phyloP scores from a whole-genome alignment of 371 early-diverging fungal genomes.

The Coemansia sp. region DNA sequence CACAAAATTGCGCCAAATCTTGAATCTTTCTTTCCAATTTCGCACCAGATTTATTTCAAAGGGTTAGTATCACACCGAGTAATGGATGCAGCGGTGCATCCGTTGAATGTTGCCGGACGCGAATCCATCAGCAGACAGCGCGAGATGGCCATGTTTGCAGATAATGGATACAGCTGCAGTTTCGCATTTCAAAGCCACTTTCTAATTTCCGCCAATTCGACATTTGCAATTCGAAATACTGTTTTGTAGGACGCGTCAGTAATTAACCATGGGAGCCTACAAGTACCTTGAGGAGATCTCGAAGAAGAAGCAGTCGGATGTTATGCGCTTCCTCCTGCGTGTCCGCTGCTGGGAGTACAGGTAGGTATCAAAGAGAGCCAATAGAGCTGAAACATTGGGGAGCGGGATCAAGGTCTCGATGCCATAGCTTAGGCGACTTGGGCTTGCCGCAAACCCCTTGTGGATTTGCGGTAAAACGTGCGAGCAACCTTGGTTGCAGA shows the following conservation, averaged over 20 bases:
- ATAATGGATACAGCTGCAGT: background rate
- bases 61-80: conserved; percentile 17
- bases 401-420: conserved; percentile 35
- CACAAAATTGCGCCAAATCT: background rate
- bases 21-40: conserved; percentile 36
- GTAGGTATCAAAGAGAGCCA: conserved; percentile 43
- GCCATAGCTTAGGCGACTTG: conserved; percentile 51
- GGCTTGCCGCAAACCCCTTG: conserved; percentile 30
- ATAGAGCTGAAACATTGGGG: background rate
- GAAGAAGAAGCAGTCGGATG: conserved; percentile 99
- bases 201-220: background rate
- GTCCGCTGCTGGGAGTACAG: conserved; percentile 99
- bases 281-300: conserved; percentile 97
- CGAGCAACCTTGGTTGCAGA: conserved; percentile 46
- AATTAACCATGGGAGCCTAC: conserved; percentile 65
- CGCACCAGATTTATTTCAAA: conserved; percentile 22
- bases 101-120: conserved; percentile 1
- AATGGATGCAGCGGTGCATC: conserved; percentile 15
- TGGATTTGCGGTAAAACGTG: conserved; percentile 36
- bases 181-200: background rate
- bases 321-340: conserved; percentile 97
- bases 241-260: conserved; percentile 16
- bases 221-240: background rate
- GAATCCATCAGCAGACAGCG: background rate
- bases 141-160: background rate